Evolutionary conservation across 1,284 basidiomycete species (phyloP), one percentile per base, ranked within the genome.

Genomic region (Ganoderma multipileum): DNA sequence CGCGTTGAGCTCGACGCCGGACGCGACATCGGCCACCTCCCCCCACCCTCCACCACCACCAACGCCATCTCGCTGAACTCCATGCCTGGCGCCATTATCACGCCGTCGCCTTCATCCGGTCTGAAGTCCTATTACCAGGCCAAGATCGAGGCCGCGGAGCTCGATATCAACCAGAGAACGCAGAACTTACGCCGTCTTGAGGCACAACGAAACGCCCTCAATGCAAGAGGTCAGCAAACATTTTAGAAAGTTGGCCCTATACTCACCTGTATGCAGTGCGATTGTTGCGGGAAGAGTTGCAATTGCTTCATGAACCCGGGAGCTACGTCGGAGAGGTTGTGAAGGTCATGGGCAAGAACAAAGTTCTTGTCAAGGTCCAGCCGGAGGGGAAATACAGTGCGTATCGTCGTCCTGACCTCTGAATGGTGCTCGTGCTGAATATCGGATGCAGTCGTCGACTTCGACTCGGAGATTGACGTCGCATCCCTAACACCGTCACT

Each of bases 261-360:
- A 55, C 36, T 42, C 47, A 30, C 20, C 12, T 58, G 30, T 38
- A 30, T 38, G 5, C 70, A 94, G 96, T 98, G 39, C 86, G 96
- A 61, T 80, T 98, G 9, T 85, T 99, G 47, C 83, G 96, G 52
- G 98, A 99, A 79, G 97, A 99, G 82, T 85, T 99, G 2, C 96
- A 99, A 78, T 85, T 99, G 11, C 83, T 99, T 1, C 96, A 98
- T 75, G 97, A 99, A 79, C 97, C 98, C 0, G 97, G 96, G 42
- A 96, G 94, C 76, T 99, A 99, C 83, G 97, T 99, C 36, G 97
- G 97, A 30, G 98, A 99, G 82, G 92, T 99, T 2, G 93, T 99
- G 76, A 99, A 98, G 82, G 94, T 98, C 23, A 99, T 99, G 97
- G 95, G 97, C 69, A 99, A 99, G 92, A 99, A 93, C 81, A 98